Evolutionary conservation across 2,329 filamentous ascomycete genomes (phyloP).

Genomic region (Sclerotinia nivalis): DNA sequence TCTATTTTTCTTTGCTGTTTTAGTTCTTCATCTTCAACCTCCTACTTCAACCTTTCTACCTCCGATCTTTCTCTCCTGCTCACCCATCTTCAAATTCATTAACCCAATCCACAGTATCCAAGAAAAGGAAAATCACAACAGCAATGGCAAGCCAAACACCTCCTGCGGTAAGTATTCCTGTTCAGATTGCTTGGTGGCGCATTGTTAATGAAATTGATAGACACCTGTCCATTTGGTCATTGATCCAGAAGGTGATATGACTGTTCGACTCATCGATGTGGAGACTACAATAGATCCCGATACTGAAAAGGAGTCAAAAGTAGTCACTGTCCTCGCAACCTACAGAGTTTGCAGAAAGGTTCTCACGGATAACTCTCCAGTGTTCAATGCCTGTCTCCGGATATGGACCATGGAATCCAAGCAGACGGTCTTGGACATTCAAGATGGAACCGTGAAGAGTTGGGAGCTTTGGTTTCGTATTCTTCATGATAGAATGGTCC

Average conservation of each 20-base stretch:
- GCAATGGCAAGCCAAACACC: no score
- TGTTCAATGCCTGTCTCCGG: conserved; percentile 21
- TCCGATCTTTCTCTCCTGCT: not conserved
- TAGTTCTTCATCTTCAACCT: not conserved
- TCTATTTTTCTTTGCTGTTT: not conserved
- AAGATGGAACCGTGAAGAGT: conserved; percentile 25
- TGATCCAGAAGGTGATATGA: not conserved
- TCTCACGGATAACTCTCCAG: conserved; percentile 20
- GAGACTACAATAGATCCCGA: no score
- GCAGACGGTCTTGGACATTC: conserved; percentile 18
- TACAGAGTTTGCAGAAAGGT: conserved; percentile 26
- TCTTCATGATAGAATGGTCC: conserved; percentile 24
- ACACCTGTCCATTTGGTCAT: not conserved
- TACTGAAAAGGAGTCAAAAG: not conserved
- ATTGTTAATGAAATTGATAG: not conserved
- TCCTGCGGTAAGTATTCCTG: not conserved
- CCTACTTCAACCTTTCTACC: not conserved
- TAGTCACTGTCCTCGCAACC: not conserved
- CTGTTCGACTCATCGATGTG: not conserved
- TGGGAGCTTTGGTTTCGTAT: conserved; percentile 28
- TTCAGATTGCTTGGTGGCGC: not conserved
- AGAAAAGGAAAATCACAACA: no score
- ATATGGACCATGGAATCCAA: conserved; percentile 13
- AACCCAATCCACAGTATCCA: no score
- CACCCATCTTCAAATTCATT: no score